A percentile compares a stretch with the other conserved stretches of the same genome.
These are phyloP conservation scores for Podila horticola DNA, from an alignment of 192 early-diverging fungal genomes.

Conservation along the genomic window DNA sequence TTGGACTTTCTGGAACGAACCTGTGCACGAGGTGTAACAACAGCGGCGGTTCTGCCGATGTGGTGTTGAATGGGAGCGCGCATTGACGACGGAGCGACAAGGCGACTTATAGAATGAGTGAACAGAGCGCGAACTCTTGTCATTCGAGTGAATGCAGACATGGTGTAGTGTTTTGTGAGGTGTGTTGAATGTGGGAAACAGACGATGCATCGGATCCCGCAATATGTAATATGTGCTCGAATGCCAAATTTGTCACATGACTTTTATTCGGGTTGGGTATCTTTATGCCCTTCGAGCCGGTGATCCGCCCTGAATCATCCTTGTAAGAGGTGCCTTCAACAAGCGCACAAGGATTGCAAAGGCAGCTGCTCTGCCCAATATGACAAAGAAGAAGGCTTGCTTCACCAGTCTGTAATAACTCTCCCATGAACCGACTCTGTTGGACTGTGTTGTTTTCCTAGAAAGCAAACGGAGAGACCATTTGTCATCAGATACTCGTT, in stretches of 20 bases:
- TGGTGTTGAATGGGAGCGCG: slow-evolving; percentile 25
- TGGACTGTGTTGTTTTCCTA: slow-evolving; percentile 34
- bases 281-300: too few relatives aligned
- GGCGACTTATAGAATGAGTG: slow-evolving; percentile 4
- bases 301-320: background rate
- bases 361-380: slow-evolving; percentile 34
- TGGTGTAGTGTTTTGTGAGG: background rate
- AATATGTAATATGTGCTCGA: too few relatives aligned
- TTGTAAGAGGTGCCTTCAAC: slow-evolving; percentile 21
- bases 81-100: background rate
- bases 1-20: background rate
- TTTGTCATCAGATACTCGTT: background rate
- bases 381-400: slow-evolving; percentile 48
- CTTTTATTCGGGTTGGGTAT: too few relatives aligned
- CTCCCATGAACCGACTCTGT: slow-evolving; percentile 51
- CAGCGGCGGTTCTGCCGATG: slow-evolving; percentile 17
- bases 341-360: slow-evolving; percentile 42
- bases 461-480: background rate
- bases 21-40: background rate
- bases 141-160: slow-evolving; percentile 27
- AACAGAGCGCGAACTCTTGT: slow-evolving; percentile 21
- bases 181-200: background rate
- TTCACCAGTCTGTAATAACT: slow-evolving; percentile 46
- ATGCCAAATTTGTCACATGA: too few relatives aligned
- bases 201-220: too few relatives aligned